Conservation (phyloP, 2,329 filamentous ascomycete genomes). For the Trichocomaceae sp. region DNA sequence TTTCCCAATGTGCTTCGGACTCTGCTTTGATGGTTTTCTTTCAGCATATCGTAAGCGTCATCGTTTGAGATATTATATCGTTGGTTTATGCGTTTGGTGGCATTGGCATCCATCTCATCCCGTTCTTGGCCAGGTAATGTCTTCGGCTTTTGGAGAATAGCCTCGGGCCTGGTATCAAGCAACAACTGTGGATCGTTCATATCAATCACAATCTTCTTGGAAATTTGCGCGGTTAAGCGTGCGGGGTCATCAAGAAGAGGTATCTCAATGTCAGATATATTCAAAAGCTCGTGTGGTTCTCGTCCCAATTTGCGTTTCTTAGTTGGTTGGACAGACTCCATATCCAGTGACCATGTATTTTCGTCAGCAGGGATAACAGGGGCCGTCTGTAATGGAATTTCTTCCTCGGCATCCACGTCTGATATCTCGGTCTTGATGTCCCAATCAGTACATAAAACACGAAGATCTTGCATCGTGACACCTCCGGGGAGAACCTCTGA, state of each 20-base stretch:
- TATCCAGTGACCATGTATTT: slow-evolving; percentile 43
- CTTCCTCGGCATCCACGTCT: slow-evolving; percentile 28
- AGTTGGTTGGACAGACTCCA: slow-evolving; percentile 41
- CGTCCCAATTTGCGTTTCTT: slow-evolving; percentile 60
- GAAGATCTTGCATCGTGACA: slow-evolving; percentile 70
- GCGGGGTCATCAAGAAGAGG: slow-evolving; percentile 78
- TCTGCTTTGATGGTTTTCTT: slow-evolving; percentile 95
- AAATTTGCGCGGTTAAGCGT: slow-evolving; percentile 61
- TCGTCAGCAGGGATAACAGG: slow-evolving; percentile 50
- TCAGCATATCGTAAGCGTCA: slow-evolving; percentile 87
- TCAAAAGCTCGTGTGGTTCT: slow-evolving; percentile 40
- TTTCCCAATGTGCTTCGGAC: slow-evolving; percentile 87
- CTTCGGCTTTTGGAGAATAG: slow-evolving; percentile 49
- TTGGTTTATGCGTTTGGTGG: slow-evolving; percentile 66
- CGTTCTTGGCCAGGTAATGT: slow-evolving; percentile 29
- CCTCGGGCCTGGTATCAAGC: slow-evolving; percentile 65
- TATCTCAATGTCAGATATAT: slow-evolving; percentile 54
- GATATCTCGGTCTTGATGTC: slow-evolving; percentile 55
- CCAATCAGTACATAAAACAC: slow-evolving; percentile 83
- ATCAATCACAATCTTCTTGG: slow-evolving; percentile 75
- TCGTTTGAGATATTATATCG: slow-evolving; percentile 97
- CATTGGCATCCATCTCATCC: slow-evolving; percentile 61
- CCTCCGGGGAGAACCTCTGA: slow-evolving; percentile 62
- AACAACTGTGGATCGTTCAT: slow-evolving; percentile 83
- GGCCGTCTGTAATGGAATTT: slow-evolving; percentile 14